A percentile compares a stretch with the other conserved stretches of the same genome.
Conservation (phyloP, 495 filamentous ascomycete genomes). For the Talaromyces thailandensis region DNA sequence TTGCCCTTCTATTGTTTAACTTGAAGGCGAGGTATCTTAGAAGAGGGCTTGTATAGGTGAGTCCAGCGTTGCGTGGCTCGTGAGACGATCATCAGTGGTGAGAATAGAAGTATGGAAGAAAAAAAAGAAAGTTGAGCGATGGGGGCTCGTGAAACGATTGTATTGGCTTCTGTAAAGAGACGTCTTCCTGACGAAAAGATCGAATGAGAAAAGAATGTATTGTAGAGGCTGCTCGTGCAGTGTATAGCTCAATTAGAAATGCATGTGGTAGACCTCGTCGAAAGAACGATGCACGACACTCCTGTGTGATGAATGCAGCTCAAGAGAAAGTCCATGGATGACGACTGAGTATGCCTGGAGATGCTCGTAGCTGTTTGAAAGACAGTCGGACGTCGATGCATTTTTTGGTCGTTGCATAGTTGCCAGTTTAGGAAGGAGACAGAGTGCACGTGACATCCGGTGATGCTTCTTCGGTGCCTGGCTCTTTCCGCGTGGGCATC, state of each 20-base stretch:
- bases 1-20: background rate
- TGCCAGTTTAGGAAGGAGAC: conserved; percentile 6
- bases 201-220: conserved; percentile 1
- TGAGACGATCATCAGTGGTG: background rate
- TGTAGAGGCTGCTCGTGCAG: background rate
- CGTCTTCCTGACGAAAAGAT: background rate
- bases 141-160: background rate
- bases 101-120: background rate
- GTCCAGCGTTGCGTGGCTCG: background rate
- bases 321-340: background rate
- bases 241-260: background rate
- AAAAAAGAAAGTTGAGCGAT: background rate
- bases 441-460: background rate
- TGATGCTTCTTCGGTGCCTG: background rate
- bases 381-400: background rate
- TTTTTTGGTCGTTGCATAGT: background rate
- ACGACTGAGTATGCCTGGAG: background rate
- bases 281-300: background rate
- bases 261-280: background rate
- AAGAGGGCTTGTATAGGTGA: background rate
- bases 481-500: background rate
- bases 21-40: background rate
- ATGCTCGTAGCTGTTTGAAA: background rate
- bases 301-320: background rate
- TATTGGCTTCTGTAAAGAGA: background rate